Base-by-base conservation (phyloP, 2,329 filamentous ascomycete genomes). In the Diaporthe sp. region DNA sequence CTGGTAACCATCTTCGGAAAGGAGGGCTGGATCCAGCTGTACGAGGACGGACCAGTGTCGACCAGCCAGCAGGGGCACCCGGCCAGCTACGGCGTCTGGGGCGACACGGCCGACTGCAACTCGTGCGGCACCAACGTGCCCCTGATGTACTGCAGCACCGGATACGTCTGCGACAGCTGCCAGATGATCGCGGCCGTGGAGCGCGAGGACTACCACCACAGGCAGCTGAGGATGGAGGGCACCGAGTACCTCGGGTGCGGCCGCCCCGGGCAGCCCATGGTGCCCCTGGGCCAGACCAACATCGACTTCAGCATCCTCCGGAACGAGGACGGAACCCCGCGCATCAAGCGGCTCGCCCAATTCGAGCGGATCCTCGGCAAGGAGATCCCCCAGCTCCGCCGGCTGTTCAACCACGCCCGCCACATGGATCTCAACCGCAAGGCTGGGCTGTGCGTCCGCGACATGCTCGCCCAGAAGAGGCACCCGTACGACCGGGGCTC, bases 91-190 rank as follows among this genome's bases (percentile, higher is more conserved):
- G 49, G 34, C n/a, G 46, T 62, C 22, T 76, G 73, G 71, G 73
- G 46, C 2, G 62, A 37, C 46, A 53, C 28, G 15, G 28, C 55
- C 7, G 9, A 39, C 3, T 77, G 76, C 51, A 22, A 4, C 17
- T 4, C 8, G 7, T 77, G 76, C 71, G 6, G 31, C 31, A 71
- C 37, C 15, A 9, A 28, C n/a, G 28, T 75, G 46, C 28, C 57
- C 9, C 58, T 65, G 2, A 70, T 75, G 44, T 73, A 65, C 49
- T 75, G 58, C 39, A 75, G 53, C 12, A 46, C 62, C 2, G 55
- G 46, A 2, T 58, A 46, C 22, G n/a, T 28, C 39, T 77, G 76
- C 57, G 76, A 77, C 70, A 49, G 61, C 19, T 75, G 74, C 31
- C 55, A 53, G 13, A 44, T 77, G 25, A 39, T 34, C 2, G 22